Evolutionary conservation across 352 stramenopile species (phyloP).

Genomic region (Pythium monospermum): DNA sequence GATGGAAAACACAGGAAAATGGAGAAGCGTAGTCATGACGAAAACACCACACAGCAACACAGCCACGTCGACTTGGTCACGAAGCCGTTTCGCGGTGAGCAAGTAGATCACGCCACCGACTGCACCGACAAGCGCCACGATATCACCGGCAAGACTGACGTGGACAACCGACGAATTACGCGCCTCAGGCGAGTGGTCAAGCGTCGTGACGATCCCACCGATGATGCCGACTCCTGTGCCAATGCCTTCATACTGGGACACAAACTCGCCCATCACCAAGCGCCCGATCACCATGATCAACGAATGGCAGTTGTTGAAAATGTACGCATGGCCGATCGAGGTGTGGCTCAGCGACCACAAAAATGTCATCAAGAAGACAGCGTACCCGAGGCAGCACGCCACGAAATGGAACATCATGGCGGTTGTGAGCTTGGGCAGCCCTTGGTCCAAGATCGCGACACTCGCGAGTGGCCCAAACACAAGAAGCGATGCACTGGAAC

Average conservation of each 20-base stretch:
- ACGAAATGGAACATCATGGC: constrained; percentile 62
- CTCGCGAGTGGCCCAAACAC: constrained; percentile 61
- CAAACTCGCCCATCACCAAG: constrained; percentile 48
- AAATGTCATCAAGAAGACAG: constrained; percentile 80
- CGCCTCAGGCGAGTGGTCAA: constrained; percentile 38
- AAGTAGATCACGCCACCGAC: constrained; percentile 74
- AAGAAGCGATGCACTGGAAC: constrained; percentile 63
- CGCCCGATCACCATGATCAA: constrained; percentile 71
- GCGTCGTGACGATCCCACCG: constrained; percentile 63
- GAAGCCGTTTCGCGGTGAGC: constrained; percentile 64
- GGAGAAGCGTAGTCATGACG: constrained; percentile 53
- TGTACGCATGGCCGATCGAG: constrained; percentile 79
- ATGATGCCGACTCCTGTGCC: constrained; percentile 76
- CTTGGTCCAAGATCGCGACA: constrained; percentile 47
- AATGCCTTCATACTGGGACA: constrained; percentile 71
- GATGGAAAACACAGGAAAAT: constrained; percentile 61
- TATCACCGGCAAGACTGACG: constrained; percentile 55
- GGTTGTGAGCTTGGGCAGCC: constrained; percentile 50
- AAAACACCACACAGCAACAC: constrained; percentile 67
- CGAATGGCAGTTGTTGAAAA: constrained; percentile 87
- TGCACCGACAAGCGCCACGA: constrained; percentile 69
- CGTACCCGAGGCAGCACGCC: constrained; percentile 60
- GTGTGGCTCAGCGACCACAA: constrained; percentile 72
- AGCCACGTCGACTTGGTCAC: constrained; percentile 58
- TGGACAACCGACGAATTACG: constrained; percentile 26